A percentile compares a stretch with the other conserved stretches of the same genome.
These are phyloP conservation scores for Sorghum bicolor DNA, from an alignment of 176 grass and related monocot genomes.

Conservation along the genomic window DNA sequence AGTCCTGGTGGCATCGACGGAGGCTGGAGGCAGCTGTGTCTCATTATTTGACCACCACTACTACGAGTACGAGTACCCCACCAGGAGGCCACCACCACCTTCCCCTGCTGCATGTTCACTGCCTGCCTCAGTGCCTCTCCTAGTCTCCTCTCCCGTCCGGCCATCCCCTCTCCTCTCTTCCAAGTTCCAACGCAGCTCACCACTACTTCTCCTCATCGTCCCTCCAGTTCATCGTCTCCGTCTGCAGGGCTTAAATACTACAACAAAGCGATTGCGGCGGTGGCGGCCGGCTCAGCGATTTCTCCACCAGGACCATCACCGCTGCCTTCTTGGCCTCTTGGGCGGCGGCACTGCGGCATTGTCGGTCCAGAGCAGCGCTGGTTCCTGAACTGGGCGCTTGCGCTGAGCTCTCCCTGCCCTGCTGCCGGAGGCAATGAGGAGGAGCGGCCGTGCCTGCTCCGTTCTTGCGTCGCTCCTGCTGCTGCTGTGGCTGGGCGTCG, in stretches of 20 bases:
- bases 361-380: background rate
- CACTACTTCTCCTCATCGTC: background rate
- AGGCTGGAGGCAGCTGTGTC: constrained; percentile 7
- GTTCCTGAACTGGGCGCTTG: background rate
- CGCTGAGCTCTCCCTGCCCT: background rate
- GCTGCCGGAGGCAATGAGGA: constrained; percentile 43
- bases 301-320: background rate
- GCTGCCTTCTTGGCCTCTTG: background rate
- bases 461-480: constrained; percentile 22
- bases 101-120: background rate
- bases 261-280: background rate
- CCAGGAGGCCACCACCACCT: background rate
- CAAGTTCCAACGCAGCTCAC: background rate
- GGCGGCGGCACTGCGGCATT: background rate
- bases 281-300: background rate
- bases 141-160: background rate
- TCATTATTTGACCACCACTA: constrained; percentile 37
- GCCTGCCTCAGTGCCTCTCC: too few species aligned
- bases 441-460: constrained; percentile 33
- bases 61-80: background rate
- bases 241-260: constrained; percentile 6
- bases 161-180: background rate
- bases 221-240: background rate
- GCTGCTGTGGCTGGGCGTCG: constrained; percentile 26
- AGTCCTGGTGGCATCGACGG: constrained; percentile 22